A percentile compares a stretch with the other conserved stretches of the same genome.
Conservation (phyloP, 768 basidiomycete genomes). For the Cyathus striatus region DNA sequence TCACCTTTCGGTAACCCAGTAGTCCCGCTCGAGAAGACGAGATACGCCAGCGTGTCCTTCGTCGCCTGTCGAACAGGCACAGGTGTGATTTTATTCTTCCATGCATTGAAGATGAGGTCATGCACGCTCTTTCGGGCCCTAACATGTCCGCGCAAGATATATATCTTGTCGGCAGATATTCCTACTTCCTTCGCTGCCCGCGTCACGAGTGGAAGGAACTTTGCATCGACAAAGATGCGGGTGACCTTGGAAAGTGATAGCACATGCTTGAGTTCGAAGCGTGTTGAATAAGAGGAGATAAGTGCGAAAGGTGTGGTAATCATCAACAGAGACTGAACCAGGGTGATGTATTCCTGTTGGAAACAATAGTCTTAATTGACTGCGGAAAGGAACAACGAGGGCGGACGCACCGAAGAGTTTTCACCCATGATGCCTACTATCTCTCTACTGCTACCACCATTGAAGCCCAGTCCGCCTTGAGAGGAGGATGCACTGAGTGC, state of each 20-base stretch:
- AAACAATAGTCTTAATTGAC: too few species aligned
- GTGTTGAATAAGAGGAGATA: constrained; percentile 30
- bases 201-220: constrained; percentile 20
- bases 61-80: constrained; percentile 38
- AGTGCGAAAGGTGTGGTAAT: constrained; percentile 26
- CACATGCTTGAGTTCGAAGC: constrained; percentile 31
- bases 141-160: constrained; percentile 38
- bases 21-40: constrained; percentile 76
- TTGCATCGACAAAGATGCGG: constrained; percentile 28
- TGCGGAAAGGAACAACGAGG: neutral
- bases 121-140: constrained; percentile 37
- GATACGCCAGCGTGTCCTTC: constrained; percentile 57
- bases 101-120: constrained; percentile 36
- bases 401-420: constrained; percentile 54
- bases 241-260: constrained; percentile 25
- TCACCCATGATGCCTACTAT: constrained; percentile 68
- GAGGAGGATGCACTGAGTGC: constrained; percentile 41
- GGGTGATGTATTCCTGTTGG: constrained; percentile 30
- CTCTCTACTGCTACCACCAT: too few species aligned
- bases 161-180: constrained; percentile 37
- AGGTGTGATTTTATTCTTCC: constrained; percentile 28
- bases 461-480: constrained; percentile 55
- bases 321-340: constrained; percentile 24
- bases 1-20: constrained; percentile 72
- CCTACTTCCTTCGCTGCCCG: constrained; percentile 28